Evolutionary conservation across 768 basidiomycete species (phyloP), one percentile per base, ranked within the genome.

Genomic region (Boletus pseudopeckii): DNA sequence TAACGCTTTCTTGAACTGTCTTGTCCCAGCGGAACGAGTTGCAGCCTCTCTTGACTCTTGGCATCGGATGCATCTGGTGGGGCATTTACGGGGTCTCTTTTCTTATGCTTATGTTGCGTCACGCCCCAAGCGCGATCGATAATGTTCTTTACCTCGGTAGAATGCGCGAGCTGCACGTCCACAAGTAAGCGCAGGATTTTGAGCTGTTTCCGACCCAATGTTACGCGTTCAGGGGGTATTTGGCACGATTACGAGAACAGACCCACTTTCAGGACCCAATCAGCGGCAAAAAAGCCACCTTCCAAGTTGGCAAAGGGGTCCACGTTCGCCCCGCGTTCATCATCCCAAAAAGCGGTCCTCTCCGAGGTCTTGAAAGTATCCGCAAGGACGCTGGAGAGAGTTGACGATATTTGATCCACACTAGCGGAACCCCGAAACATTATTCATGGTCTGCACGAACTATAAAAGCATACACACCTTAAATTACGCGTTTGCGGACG

Each of bases 121-220:
- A 90, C 87, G 64, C 89, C 90, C 89, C 91, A 91, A 46, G 90
- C 89, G 67, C 82, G 83, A 79, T 92, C 90, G 69, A 92, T 86
- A 48, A 75, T 74, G 47, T 71, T 75, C 71, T 90, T 89, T 66
- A 92, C 80, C 49, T 85, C 83, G 32, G 75, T 68, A 56, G 81
- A 80, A 65, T 92, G 86, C 43, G 75, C 73, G 3, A 94, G 79
- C 65, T 92, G 91, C 64, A 92, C 74, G 69, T 94, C 92, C 57
- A 93, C 89, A 22, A 94, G 80, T 63, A 91, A 83, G 32, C 92
- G 86, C 55, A 94, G 75, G 54, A 93, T 80, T 72, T 82, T 85
- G 71, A 94, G 83, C 92, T 94, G 63, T 52, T 57, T 57, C 48
- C 53, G 49, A 48, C 37, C 49, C 48, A 55, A 50, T 51, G 48